Evolutionary conservation across 23 red algal genomes (phyloP).

Genomic region (Gracilaria caudata): DNA sequence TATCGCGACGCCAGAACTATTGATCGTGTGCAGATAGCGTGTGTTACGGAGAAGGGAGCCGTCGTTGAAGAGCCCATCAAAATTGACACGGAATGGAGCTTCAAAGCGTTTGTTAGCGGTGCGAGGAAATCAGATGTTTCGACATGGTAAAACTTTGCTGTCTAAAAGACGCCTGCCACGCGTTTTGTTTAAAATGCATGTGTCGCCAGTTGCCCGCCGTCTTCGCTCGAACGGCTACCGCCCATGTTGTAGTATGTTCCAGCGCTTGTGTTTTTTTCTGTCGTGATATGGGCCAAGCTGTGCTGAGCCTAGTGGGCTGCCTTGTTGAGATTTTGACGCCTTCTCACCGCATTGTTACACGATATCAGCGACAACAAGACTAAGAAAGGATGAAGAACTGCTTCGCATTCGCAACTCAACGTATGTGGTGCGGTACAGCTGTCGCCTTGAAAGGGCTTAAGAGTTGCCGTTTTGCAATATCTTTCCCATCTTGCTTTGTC

Average conservation of each 20-base stretch:
- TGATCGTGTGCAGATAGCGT: conserved; percentile 75
- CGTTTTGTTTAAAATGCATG: not conserved
- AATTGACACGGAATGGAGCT: conserved; percentile 88
- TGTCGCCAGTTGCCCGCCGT: not conserved
- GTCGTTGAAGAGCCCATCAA: conserved; percentile 55
- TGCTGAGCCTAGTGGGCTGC: too few species aligned
- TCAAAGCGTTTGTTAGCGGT: conserved; percentile 75
- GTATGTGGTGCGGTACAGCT: too few species aligned
- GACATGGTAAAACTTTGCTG: conserved; percentile 73
- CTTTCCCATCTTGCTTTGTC: too few species aligned
- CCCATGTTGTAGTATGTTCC: too few species aligned
- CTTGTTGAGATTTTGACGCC: not conserved
- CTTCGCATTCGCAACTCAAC: too few species aligned
- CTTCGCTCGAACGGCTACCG: too few species aligned
- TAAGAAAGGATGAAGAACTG: not conserved
- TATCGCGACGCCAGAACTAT: conserved; percentile 94
- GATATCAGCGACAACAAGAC: not conserved
- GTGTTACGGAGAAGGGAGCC: conserved; percentile 80
- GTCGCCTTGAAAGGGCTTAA: too few species aligned
- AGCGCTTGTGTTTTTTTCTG: too few species aligned
- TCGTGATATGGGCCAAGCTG: too few species aligned
- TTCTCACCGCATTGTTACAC: not conserved
- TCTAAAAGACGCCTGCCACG: not conserved
- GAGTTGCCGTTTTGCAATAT: too few species aligned
- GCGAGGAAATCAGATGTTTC: conserved; percentile 73